Conservation (phyloP, 2,329 filamentous ascomycete species). For the Trichoderma guizhouense region DNA sequence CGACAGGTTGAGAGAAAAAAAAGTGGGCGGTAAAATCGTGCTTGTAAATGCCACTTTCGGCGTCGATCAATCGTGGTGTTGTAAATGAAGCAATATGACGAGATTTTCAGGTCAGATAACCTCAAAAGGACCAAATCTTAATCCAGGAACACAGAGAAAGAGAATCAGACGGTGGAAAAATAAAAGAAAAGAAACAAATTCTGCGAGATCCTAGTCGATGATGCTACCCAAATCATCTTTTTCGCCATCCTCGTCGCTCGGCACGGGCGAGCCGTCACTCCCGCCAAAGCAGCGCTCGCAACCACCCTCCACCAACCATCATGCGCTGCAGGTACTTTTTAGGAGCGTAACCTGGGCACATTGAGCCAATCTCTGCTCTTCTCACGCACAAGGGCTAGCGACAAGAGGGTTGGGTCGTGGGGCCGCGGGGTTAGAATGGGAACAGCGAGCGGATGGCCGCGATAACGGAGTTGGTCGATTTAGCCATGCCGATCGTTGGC, state of each 20-base stretch:
- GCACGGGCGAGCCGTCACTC: constrained; percentile 12
- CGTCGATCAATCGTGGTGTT: not conserved
- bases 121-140: not conserved
- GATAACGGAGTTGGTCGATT: constrained; percentile 8
- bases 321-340: constrained; percentile 2
- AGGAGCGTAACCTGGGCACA: not conserved
- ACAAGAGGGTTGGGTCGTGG: constrained; percentile 6
- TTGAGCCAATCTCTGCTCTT: constrained; percentile 1
- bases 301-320: not conserved
- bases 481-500: not conserved
- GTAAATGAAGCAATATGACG: not conserved
- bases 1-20: not conserved
- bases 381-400: constrained; percentile 2
- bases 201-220: not conserved
- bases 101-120: not conserved
- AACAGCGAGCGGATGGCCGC: not conserved
- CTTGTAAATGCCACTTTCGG: not conserved
- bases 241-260: constrained; percentile 17
- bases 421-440: constrained; percentile 10
- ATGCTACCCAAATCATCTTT: constrained; percentile 16
- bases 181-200: not conserved
- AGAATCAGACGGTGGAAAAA: not conserved
- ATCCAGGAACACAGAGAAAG: not conserved
- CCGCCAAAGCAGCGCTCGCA: not conserved
- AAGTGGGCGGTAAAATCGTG: not conserved